Evolutionary conservation across 1,284 basidiomycete species (phyloP), one percentile per base, ranked within the genome.

Genomic region (Phylloboletellus chloephorus): DNA sequence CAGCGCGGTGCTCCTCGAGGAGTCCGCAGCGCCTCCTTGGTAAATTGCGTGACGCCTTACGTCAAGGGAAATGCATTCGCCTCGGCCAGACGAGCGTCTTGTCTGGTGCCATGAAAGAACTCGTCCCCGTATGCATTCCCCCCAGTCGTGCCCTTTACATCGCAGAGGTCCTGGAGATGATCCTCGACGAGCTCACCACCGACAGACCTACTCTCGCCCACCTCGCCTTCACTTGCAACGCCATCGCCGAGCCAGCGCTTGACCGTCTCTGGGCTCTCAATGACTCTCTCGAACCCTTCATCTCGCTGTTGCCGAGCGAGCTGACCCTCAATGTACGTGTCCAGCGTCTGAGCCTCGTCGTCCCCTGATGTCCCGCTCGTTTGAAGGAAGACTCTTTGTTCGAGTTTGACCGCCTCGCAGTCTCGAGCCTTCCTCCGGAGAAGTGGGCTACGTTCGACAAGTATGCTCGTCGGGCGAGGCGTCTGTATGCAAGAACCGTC

Each of bases 261-360:
- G 52, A 58, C 31, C 47, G 47, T 26, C 41, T 64, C 7, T 61
- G 63, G 60, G 45, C 45, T 13, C 43, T 53, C 1, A 57, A 60
- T 12, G 38, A 56, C 31, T 51, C 53, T 11, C 23, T 59, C 33
- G 57, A 59, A 19, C 57, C 57, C 3, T 54, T 55, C 21, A 41
- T 54, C 21, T 12, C 49, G 16, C 25, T 54, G 22, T 31, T 59
- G 26, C 57, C 53, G 3, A 31, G 23, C 4, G 54, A 57, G 23
- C 22, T 59, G 30, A 34, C 5, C 19, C 57, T 55, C 8, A 39
- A 56, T 37, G 54, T 54, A 42, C 11, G 56, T 51, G 22, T 23
- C 4, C n/a, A 30, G 4, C 13, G 7, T 12, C 7, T 11, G 7
- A 23, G n/a, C n/a, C 33, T 15, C 6, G 30, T 41, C 30, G 4